These are phyloP conservation scores for Backusella sp. DNA, from an alignment of 192 early-diverging fungal species.

Conservation along the genomic window DNA sequence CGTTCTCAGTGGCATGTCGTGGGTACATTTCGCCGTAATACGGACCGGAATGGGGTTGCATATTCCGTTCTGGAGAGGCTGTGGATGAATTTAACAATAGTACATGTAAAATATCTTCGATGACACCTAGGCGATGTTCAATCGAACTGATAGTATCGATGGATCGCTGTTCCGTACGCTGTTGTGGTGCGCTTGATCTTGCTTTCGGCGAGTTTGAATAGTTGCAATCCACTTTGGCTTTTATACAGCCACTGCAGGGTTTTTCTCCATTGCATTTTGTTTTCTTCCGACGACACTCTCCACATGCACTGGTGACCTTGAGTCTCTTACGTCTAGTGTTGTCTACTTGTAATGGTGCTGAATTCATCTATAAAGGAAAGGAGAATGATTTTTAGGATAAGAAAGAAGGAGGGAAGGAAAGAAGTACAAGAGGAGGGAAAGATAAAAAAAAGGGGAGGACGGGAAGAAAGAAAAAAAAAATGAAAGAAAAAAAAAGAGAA, in stretches of 20 bases:
- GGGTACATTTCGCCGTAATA: conserved; percentile 20
- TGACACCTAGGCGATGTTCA: conserved; percentile 14
- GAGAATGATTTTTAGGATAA: neutral
- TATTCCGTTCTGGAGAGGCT: conserved; percentile 12
- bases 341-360: conserved; percentile 2
- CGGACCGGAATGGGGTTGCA: conserved; percentile 19
- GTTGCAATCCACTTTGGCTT: conserved; percentile 18
- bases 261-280: conserved; percentile 29
- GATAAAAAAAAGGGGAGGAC: neutral
- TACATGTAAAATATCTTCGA: conserved; percentile 23
- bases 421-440: neutral
- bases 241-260: conserved; percentile 23
- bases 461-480: neutral
- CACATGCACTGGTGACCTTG: conserved; percentile 24
- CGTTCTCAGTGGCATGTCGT: neutral
- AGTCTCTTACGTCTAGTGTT: conserved; percentile 23
- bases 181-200: conserved; percentile 4
- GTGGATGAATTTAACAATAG: conserved; percentile 10
- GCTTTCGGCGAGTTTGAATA: conserved; percentile 20
- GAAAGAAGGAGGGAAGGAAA: neutral
- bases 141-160: conserved; percentile 16
- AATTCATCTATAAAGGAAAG: conserved; percentile 3
- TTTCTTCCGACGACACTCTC: conserved; percentile 28
- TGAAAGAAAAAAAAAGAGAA: neutral
- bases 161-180: conserved; percentile 10